A percentile compares a stretch with the other conserved stretches of the same genome.
Conservation (phyloP, 176 grass and related monocot species). For the Oryza australiensis region DNA sequence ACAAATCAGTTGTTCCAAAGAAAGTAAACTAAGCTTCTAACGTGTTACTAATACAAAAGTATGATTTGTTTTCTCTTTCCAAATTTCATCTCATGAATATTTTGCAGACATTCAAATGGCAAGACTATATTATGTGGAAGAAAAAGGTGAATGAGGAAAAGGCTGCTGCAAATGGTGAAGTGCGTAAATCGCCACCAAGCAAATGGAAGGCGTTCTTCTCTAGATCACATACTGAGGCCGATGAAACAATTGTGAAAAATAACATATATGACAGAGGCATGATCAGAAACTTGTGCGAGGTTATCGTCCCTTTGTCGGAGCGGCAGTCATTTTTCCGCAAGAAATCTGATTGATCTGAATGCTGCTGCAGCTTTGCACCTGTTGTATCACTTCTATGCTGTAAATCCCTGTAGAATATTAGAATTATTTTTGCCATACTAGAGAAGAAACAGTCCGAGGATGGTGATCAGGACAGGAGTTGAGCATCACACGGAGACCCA, state of each 20-base stretch:
- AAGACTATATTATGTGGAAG: conserved; percentile 95
- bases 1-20: not conserved
- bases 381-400: conserved; percentile 42
- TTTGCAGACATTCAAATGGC: conserved; percentile 93
- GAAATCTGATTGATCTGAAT: conserved; percentile 56
- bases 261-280: conserved; percentile 80
- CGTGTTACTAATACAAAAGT: conserved; percentile 19
- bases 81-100: conserved; percentile 9
- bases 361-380: not conserved
- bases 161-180: conserved; percentile 42
- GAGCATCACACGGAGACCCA: not conserved
- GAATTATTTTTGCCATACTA: not conserved
- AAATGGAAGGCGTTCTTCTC: conserved; percentile 73
- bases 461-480: not conserved
- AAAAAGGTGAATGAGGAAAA: conserved; percentile 71
- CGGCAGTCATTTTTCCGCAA: conserved; percentile 49
- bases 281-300: conserved; percentile 74
- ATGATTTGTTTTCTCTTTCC: not conserved
- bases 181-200: conserved; percentile 38
- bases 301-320: conserved; percentile 77
- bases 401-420: conserved; percentile 38
- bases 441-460: conserved; percentile 5
- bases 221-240: conserved; percentile 38
- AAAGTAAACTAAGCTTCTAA: conserved; percentile 10
- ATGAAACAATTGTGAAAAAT: conserved; percentile 62